Evolutionary conservation across 306 rosid species (phyloP), one percentile per base, ranked within the genome.

Genomic region (Fagus crenata): DNA sequence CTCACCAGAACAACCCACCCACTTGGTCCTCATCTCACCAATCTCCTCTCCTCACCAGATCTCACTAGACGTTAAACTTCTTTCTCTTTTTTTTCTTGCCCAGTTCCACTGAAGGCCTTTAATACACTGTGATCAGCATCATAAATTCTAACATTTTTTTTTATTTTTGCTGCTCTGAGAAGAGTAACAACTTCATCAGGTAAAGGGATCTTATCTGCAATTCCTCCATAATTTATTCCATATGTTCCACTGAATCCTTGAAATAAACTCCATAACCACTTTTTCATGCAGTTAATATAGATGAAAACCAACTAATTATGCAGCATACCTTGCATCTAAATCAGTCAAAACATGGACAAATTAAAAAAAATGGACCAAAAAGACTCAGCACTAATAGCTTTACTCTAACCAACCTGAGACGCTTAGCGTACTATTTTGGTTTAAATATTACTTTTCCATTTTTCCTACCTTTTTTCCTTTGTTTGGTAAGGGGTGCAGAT

Each of bases 121-220:
- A 92, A 93, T 72, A 94, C 97, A 84, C 89, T 87, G 49, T 89
- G 98, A 85, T 94, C 95, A 33, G 96, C 90, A 76, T 92, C 98
- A 22, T 82, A 94, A 63, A 94, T 90, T 73, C 97, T 88, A 75
- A 94, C 87, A 41, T 94, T 94, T 85, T 85, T 88, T 78, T 92
- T 94, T n/a, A n/a, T n/a, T 79, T 88, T 92, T 41, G 93, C 88
- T 68, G 95, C 93, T 87, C 89, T 88, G 79, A 94, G 96, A 79
- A 94, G 98, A 74, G 90, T 72, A 67, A 78, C 96, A 85, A 94
- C 98, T 86, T 94, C 53, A 60, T 94, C 93, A 13, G 98, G 98
- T 7, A 97, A 82, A 8, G 95, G 98, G 54, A 92, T 89, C 88
- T 94, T 94, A 77, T 94, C 86, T 15, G 97, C 96, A 80, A 92